A percentile compares a stretch with the other conserved stretches of the same genome.
phyloP scores from a whole-genome alignment of 345 rosid genomes.

The Triadica sebifera region DNA sequence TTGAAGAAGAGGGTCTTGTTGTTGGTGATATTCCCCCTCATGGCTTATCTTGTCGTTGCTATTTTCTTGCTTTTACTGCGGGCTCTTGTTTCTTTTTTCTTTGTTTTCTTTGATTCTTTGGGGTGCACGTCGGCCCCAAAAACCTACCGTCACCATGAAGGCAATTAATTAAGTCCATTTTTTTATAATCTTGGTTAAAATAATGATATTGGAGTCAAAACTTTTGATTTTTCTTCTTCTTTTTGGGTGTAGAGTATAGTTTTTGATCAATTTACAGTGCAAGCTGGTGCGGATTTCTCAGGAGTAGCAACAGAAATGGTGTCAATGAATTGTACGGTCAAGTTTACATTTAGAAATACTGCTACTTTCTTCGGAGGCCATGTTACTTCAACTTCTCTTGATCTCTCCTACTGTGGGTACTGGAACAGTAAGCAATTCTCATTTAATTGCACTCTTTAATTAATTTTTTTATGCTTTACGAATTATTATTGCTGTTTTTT shows the following conservation, averaged over 20 bases:
- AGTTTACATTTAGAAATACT: slow-evolving; percentile 51
- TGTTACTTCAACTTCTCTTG: slow-evolving; percentile 53
- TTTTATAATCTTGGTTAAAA: not conserved
- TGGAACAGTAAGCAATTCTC: slow-evolving; percentile 42
- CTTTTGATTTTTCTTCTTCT: not conserved
- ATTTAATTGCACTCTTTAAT: too few relatives aligned
- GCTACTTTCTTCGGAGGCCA: slow-evolving; percentile 70
- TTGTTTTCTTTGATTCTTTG: slow-evolving; percentile 59
- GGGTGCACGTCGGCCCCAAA: slow-evolving; percentile 67
- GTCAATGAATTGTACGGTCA: slow-evolving; percentile 57
- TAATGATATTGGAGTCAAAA: too few relatives aligned
- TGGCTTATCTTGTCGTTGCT: slow-evolving; percentile 40
- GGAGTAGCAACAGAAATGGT: slow-evolving; percentile 70
- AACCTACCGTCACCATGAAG: slow-evolving; percentile 62
- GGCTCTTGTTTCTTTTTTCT: slow-evolving; percentile 58
- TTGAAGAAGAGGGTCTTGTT: slow-evolving; percentile 71
- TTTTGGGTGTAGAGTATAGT: slow-evolving; percentile 40
- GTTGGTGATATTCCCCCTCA: slow-evolving; percentile 23
- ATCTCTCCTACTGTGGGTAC: slow-evolving; percentile 56
- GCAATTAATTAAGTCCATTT: slow-evolving; percentile 18
- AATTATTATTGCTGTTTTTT: not conserved
- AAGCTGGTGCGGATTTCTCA: slow-evolving; percentile 61
- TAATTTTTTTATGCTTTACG: not conserved
- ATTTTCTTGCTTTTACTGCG: slow-evolving; percentile 44
- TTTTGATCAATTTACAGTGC: slow-evolving; percentile 55